Conservation (phyloP, 169 alveolate genomes). For the Cryptosporidium xiaoi region DNA sequence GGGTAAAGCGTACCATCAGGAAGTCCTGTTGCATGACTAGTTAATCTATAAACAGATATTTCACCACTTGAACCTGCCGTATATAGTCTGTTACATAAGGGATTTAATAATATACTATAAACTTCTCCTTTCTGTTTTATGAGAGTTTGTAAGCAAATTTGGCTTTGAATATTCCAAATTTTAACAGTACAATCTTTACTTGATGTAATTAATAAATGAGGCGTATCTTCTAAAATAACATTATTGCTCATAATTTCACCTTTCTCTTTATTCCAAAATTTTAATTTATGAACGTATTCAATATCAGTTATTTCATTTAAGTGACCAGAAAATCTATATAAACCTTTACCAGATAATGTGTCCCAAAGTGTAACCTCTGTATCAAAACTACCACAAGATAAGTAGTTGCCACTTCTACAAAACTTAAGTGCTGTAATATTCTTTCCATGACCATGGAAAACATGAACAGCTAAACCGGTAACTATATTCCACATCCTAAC, state of each 20-base stretch:
- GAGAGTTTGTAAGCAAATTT: constrained; percentile 87
- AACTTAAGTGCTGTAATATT: constrained; percentile 77
- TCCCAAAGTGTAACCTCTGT: constrained; percentile 89
- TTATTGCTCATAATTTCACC: neutral
- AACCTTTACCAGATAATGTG: constrained; percentile 83
- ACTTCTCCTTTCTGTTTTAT: constrained; percentile 84
- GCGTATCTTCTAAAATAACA: constrained; percentile 67
- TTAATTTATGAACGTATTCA: constrained; percentile 23
- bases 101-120: constrained; percentile 57
- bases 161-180: constrained; percentile 86
- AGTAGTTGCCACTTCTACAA: constrained; percentile 76
- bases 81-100: constrained; percentile 59
- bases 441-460: constrained; percentile 83
- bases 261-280: constrained; percentile 35
- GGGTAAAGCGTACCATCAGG: constrained; percentile 35
- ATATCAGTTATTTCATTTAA: constrained; percentile 83
- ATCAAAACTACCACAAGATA: constrained; percentile 87
- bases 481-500: constrained; percentile 82
- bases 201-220: constrained; percentile 80
- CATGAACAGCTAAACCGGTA: constrained; percentile 72
- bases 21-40: constrained; percentile 70
- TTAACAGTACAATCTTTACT: constrained; percentile 88
- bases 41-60: constrained; percentile 74
- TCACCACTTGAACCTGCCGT: constrained; percentile 76
- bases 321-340: constrained; percentile 85